Conservation (phyloP, 345 rosid species). For the Eucalyptus pauciflora region DNA sequence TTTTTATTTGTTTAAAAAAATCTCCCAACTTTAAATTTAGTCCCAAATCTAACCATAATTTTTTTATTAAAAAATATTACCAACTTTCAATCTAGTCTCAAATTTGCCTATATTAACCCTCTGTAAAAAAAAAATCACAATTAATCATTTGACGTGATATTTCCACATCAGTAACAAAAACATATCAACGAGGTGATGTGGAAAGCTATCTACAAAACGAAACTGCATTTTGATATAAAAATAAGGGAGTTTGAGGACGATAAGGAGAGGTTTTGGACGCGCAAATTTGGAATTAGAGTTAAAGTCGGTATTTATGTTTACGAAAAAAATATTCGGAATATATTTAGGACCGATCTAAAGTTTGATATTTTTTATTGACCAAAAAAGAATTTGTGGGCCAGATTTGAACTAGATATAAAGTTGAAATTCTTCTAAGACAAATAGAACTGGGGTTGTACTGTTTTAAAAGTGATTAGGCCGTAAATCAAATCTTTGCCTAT, state of each 20-base stretch:
- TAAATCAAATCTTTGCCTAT: not conserved
- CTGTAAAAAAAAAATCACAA: not conserved
- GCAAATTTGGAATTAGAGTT: not conserved
- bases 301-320: too few relatives aligned
- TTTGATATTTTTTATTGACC: not conserved
- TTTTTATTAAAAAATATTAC: not conserved
- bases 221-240: not conserved
- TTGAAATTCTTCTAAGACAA: too few relatives aligned
- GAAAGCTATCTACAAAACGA: not conserved
- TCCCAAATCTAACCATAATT: not conserved
- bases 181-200: not conserved
- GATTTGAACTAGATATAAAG: not conserved
- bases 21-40: not conserved
- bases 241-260: not conserved
- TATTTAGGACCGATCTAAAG: too few relatives aligned
- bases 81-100: not conserved
- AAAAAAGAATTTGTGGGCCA: too few relatives aligned
- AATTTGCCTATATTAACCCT: not conserved
- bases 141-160: not conserved
- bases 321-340: fast-evolving
- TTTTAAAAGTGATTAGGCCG: too few relatives aligned
- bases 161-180: not conserved
- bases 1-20: too few relatives aligned
- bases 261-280: not conserved
- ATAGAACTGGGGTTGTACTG: too few relatives aligned